Evolutionary conservation across 2,329 filamentous ascomycete genomes (phyloP).

Genomic region (Capronia epimyces): DNA sequence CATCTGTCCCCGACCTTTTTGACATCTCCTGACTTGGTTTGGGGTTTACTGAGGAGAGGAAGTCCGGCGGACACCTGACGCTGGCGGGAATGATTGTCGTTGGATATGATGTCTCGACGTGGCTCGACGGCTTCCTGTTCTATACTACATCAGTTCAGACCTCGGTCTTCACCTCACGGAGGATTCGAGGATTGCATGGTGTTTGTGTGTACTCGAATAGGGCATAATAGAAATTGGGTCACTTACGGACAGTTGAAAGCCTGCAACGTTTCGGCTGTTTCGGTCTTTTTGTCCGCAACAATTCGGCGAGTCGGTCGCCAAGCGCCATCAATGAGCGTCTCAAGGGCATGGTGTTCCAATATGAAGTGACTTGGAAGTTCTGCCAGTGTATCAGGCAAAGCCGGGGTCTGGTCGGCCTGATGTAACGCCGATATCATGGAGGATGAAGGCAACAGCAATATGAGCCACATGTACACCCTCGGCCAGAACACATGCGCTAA

Average conservation of each 20-base stretch:
- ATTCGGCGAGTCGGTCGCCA: background rate
- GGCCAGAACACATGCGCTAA: background rate
- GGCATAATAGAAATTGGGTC: no score
- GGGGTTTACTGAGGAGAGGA: background rate
- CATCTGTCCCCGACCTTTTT: conserved; percentile 10
- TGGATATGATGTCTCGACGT: background rate
- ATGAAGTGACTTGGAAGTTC: background rate
- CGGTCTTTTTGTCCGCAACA: background rate
- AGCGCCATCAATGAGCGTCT: conserved; percentile 3
- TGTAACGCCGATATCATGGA: background rate
- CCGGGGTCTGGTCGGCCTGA: background rate
- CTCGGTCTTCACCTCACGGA: background rate
- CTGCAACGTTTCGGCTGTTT: background rate
- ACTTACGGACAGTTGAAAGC: background rate
- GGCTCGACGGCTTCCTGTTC: background rate
- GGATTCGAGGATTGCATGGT: background rate
- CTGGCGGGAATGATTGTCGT: background rate
- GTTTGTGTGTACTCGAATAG: no score
- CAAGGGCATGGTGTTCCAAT: conserved; percentile 5
- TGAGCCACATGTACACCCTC: background rate
- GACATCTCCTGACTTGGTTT: conserved; percentile 1
- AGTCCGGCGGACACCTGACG: background rate
- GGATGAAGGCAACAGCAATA: background rate
- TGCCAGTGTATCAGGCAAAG: background rate
- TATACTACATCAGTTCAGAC: background rate